A percentile compares a stretch with the other conserved stretches of the same genome.
Conservation (phyloP, 805 yeast species). For the Metschnikowia cerradonensis region DNA sequence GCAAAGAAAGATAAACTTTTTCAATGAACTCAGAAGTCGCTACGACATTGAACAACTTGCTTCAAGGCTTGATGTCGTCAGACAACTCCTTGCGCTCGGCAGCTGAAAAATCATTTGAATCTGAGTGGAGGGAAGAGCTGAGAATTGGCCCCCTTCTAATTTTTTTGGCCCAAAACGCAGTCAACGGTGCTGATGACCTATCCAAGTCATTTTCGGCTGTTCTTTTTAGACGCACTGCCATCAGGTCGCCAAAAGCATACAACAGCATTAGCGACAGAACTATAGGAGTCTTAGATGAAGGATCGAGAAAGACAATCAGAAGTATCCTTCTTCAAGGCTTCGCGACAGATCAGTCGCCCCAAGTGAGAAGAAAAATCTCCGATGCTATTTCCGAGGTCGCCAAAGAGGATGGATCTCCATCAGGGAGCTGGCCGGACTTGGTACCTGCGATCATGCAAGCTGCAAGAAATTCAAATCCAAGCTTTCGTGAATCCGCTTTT, state of each 20-base stretch:
- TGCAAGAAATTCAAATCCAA: slow-evolving; percentile 48
- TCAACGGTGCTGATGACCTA: slow-evolving; percentile 56
- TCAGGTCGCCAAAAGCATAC: slow-evolving; percentile 67
- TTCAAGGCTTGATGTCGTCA: slow-evolving; percentile 64
- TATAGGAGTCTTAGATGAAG: slow-evolving; percentile 61
- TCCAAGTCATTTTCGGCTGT: slow-evolving; percentile 68
- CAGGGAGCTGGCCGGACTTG: slow-evolving; percentile 69
- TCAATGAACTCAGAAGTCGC: slow-evolving; percentile 9
- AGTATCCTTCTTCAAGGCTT: slow-evolving; percentile 69
- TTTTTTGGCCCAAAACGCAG: slow-evolving; percentile 78
- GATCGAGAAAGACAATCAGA: slow-evolving; percentile 61
- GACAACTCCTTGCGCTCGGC: slow-evolving; percentile 70
- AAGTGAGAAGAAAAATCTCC: slow-evolving; percentile 84
- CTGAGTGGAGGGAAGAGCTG: slow-evolving; percentile 68
- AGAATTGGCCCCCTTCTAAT: slow-evolving; percentile 67
- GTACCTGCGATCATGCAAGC: slow-evolving; percentile 73
- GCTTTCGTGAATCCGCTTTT: slow-evolving; percentile 84
- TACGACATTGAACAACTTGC: slow-evolving; percentile 12
- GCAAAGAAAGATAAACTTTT: not conserved
- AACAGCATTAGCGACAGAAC: slow-evolving; percentile 71
- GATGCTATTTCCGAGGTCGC: slow-evolving; percentile 95
- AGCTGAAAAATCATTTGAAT: slow-evolving; percentile 72
- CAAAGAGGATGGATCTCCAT: slow-evolving; percentile 50
- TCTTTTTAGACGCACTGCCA: slow-evolving; percentile 80
- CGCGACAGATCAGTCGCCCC: slow-evolving; percentile 58